Base-by-base conservation (phyloP, 257 asterid species). In the Striga asiatica region DNA sequence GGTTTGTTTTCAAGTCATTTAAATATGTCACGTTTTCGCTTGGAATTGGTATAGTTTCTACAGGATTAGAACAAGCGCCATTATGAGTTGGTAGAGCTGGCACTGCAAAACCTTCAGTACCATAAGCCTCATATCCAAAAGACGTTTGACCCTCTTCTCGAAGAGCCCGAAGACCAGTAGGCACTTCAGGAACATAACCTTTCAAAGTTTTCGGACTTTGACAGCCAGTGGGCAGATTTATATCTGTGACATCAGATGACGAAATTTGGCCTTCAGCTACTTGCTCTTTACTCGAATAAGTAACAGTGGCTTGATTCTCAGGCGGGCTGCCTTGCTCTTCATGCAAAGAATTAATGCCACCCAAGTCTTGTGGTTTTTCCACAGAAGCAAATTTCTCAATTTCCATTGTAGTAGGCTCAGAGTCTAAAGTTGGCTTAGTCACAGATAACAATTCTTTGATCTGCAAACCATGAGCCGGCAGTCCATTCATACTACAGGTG, bases 391-490 rank as follows among this genome's bases (percentile, higher is more conserved):
- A 57, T 28, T 49, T 71, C 61, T 69, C 76, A 13, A 38, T 71
- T 74, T 66, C 77, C 69, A 34, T 70, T 8, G 34, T 52, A 56
- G 25, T 51, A 64, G 48, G 43, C 16, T 50, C 65, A 48, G 11
- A 61, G 52, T 67, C 25, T 7, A 18, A 43, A 43, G 24, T 24
- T 43, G 24, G 24, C 50, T 48, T 66, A 20, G 54, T 51, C 31
- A 21, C 14, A 43, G 56, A 16, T 20, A 78, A 53, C 47, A 83
- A 54, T 70, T 82, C 87, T 54, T 70, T 77, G 55, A 85, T 71
- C 70, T 66, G 81, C 56, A 89, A 72, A 55, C 93, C 93, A 64
- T 73, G 85, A 8, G 75, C 70, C 54, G 95, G 93, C 66, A 83
- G 60, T 49, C 80, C 81, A 54, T 83, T 79, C 74, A 78, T 54